A percentile compares a stretch with the other conserved stretches of the same genome.
These are phyloP conservation scores for Fusarium domesticum DNA, from an alignment of 2,329 filamentous ascomycete species.

Conservation along the genomic window DNA sequence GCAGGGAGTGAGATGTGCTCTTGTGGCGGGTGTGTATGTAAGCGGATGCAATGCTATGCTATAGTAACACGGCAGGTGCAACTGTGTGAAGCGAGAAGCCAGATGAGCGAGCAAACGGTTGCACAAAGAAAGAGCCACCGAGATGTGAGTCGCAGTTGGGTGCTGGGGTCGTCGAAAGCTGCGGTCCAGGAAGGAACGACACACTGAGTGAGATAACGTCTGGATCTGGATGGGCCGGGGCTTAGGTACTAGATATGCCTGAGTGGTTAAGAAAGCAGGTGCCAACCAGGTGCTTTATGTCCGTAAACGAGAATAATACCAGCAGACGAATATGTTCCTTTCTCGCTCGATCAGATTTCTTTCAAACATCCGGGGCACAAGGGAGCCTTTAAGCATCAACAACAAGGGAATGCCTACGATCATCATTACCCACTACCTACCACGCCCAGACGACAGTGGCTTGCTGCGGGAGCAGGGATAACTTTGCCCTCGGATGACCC, in stretches of 20 bases:
- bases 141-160: constrained; percentile 4
- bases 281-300: too few relatives aligned
- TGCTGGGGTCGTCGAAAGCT: constrained; percentile 2
- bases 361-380: constrained; percentile 17
- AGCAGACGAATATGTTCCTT: too few relatives aligned
- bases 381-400: constrained; percentile 27
- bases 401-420: constrained; percentile 23
- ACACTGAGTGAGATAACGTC: constrained; percentile 2
- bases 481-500: constrained; percentile 12
- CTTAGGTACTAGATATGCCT: too few relatives aligned
- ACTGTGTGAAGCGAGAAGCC: constrained; percentile 10
- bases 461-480: constrained; percentile 27
- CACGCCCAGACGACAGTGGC: constrained; percentile 23
- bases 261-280: too few relatives aligned
- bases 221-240: too few relatives aligned
- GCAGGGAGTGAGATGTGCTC: constrained; percentile 8
- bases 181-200: constrained; percentile 5
- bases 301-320: too few relatives aligned
- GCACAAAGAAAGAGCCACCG: constrained; percentile 20
- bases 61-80: constrained; percentile 20
- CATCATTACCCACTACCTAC: not conserved
- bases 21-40: constrained; percentile 20
- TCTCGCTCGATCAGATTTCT: constrained; percentile 1
- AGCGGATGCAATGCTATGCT: constrained; percentile 6
- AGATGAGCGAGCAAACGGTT: constrained; percentile 13